Base-by-base conservation (phyloP, 1,284 basidiomycete species). In the Thecaphora thlaspeos region DNA sequence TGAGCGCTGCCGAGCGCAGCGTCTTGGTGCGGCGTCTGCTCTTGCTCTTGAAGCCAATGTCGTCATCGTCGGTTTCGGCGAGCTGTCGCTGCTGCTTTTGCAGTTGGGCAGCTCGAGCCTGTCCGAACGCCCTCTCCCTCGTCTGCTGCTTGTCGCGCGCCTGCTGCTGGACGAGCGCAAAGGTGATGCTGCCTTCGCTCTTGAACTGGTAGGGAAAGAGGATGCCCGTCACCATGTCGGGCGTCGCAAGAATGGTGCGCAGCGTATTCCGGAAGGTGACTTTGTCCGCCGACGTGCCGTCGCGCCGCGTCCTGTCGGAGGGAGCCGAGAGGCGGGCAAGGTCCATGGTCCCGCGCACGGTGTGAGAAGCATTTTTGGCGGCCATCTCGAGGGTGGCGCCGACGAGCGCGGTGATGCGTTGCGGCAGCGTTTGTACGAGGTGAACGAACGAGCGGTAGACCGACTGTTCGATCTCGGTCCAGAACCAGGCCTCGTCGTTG, bases 391-490 rank as follows among this genome's bases (percentile, higher is more conserved):
- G 32, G 0, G 58, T 57, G 11, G 64, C 50, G 18, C 24, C 46
- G 22, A 48, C 43, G 12, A 63, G 50, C 17, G 47, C 59, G 43
- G 45, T 49, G n/a, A 70, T 21, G 23, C 67, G 61, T 14, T 53
- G 39, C 11, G 67, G 65, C 11, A 70, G 51, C 1, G 58, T 72
- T 43, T 72, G 68, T 10, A 72, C 43, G 12, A 72, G 47, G 42
- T 63, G 71, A 2, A 46, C 53, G 2, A 62, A 26, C 4, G 65
- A 58, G 24, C 36, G 51, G 10, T 41, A 42, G 9, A 41, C 52
- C 26, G 63, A 62, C 39, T 70, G 66, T 42, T 69, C 68, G 32
- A 72, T 62, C 9, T 68, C 58, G 18, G 64, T 68, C 70, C 70
- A 72, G 34, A 62, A 64, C 65, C 68, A 72, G 5, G 65, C 64